phyloP scores from a whole-genome alignment of 2,329 filamentous ascomycete species.

The Pseudohalonectria lignicola region DNA sequence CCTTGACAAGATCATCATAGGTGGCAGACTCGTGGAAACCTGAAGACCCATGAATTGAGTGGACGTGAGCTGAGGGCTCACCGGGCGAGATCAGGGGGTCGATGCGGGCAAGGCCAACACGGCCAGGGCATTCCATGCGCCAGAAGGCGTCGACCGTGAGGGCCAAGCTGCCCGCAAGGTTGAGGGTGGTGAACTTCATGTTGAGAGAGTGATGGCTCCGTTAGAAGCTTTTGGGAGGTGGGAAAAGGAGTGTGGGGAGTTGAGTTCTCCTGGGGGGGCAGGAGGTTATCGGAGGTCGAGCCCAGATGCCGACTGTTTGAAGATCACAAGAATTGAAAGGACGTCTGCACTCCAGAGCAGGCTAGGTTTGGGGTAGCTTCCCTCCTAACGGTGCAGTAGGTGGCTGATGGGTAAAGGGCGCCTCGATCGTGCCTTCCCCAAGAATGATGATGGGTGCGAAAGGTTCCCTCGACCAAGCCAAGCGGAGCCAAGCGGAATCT shows the following conservation, averaged over 20 bases:
- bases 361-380: too few relatives aligned
- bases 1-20: conserved; percentile 44
- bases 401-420: too few relatives aligned
- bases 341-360: too few relatives aligned
- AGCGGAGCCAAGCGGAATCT: too few relatives aligned
- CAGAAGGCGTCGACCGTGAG: conserved; percentile 56
- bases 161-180: conserved; percentile 6
- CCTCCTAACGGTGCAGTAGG: too few relatives aligned
- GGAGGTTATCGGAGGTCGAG: not conserved
- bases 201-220: not conserved
- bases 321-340: too few relatives aligned
- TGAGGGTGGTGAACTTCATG: conserved; percentile 4
- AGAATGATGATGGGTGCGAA: too few relatives aligned
- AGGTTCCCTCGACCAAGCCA: too few relatives aligned
- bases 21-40: conserved; percentile 58
- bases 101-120: conserved; percentile 57
- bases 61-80: conserved; percentile 51
- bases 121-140: conserved; percentile 75
- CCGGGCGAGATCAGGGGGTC: conserved; percentile 66
- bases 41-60: conserved; percentile 64
- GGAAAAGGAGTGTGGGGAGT: not conserved
- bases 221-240: not conserved
- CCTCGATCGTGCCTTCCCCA: too few relatives aligned
- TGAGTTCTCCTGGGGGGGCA: not conserved
- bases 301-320: not conserved